phyloP scores from a whole-genome alignment of 1,139 yeast genomes.

The Candida glucosophila region DNA sequence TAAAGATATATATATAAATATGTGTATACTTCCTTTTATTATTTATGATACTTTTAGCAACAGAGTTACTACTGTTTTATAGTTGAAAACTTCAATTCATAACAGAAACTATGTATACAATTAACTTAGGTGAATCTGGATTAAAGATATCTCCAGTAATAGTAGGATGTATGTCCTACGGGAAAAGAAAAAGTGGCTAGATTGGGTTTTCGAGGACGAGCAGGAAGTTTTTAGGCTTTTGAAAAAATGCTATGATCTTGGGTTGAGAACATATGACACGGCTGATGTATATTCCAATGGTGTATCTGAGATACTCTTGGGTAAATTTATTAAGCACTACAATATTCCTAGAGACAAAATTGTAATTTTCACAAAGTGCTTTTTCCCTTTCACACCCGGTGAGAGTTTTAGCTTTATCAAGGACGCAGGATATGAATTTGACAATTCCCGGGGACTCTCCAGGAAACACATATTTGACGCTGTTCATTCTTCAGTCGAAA shows the following conservation, averaged over 20 bases:
- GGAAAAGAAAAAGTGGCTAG: constrained; percentile 37
- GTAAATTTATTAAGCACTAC: constrained; percentile 16
- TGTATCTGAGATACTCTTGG: constrained; percentile 13
- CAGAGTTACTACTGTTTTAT: too few relatives aligned
- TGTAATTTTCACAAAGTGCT: constrained; percentile 33
- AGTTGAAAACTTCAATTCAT: too few relatives aligned
- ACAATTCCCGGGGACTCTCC: constrained; percentile 32
- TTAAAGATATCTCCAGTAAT: constrained; percentile 42
- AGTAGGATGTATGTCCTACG: constrained; percentile 53
- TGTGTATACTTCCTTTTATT: too few relatives aligned
- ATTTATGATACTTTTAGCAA: too few relatives aligned
- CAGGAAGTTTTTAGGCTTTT: constrained; percentile 20
- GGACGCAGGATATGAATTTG: constrained; percentile 9
- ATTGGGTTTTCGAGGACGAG: constrained; percentile 38
- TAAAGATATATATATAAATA: too few relatives aligned
- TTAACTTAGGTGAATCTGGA: constrained; percentile 42
- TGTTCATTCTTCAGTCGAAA: constrained; percentile 34
- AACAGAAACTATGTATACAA: too few relatives aligned
- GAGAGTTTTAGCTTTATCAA: constrained; percentile 3
- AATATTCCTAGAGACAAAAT: constrained; percentile 16
- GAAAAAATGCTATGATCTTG: constrained; percentile 40
- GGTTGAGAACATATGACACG: constrained; percentile 36
- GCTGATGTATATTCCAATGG: constrained; percentile 23
- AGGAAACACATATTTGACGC: constrained; percentile 50
- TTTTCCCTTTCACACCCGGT: constrained; percentile 8